Evolutionary conservation across 805 yeast species (phyloP).

Genomic region (Lachancea fermentati): DNA sequence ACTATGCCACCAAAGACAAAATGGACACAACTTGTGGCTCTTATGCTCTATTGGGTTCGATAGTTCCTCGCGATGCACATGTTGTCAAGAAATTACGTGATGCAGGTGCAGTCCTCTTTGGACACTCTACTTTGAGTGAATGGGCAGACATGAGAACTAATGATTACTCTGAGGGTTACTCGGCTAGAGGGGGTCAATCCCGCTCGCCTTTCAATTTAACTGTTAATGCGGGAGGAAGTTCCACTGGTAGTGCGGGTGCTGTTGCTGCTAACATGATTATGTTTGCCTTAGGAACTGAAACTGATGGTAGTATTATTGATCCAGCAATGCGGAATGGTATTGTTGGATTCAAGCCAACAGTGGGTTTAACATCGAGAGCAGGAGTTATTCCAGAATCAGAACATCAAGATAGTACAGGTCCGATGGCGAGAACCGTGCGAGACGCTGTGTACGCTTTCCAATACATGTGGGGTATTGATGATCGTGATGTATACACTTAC

Average conservation of each 20-base stretch:
- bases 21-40: conserved; percentile 27
- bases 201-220: conserved; percentile 28
- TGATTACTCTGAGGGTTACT: conserved; percentile 27
- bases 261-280: conserved; percentile 28
- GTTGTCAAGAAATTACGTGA: conserved; percentile 25
- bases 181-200: conserved; percentile 28
- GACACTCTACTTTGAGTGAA: conserved; percentile 27
- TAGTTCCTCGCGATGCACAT: conserved; percentile 29
- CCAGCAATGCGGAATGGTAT: conserved; percentile 27
- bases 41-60: conserved; percentile 21
- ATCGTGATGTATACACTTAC: conserved; percentile 22
- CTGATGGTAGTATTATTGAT: conserved; percentile 29
- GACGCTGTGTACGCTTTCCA: conserved; percentile 29
- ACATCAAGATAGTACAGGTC: conserved; percentile 28
- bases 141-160: conserved; percentile 31
- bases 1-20: conserved; percentile 27
- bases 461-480: conserved; percentile 27
- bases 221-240: conserved; percentile 26
- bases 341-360: conserved; percentile 29
- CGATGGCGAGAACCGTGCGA: conserved; percentile 27
- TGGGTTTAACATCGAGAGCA: conserved; percentile 27
- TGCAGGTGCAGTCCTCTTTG: conserved; percentile 29
- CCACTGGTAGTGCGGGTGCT: conserved; percentile 29
- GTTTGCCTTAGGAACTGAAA: conserved; percentile 29
- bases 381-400: conserved; percentile 30